Evolutionary conservation across 192 early-diverging fungal species (phyloP), one percentile per base, ranked within the genome.

Genomic region (Mortierella antarctica): DNA sequence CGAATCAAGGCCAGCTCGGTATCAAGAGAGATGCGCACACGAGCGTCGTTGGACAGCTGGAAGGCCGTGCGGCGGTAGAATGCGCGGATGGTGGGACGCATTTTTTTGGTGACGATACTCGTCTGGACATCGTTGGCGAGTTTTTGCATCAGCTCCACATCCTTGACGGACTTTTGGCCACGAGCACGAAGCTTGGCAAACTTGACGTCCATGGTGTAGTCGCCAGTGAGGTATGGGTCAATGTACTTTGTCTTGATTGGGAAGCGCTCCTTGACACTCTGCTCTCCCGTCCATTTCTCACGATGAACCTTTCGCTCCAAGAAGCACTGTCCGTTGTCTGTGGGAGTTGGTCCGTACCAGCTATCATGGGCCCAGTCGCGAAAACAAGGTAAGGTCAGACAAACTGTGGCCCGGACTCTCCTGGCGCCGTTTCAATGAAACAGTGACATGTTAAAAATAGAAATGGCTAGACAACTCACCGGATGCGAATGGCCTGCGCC

Each of bases 61-160:
- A 99, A 99, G 10, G 98, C 97, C 7, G 96, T 98, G 54, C 98
- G 94, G 78, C 97, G 97, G 87, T 98, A 98, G 82, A 96, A 96
- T 1, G 96, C 94, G 39, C 98, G 90, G 67, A 98, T 86, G 51
- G 67, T 87, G 52, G 92, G 93, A 50, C 85, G 86, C 70, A 95
- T 84, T 14, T 83, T 83, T 77, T 92, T 95, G 51, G 84, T 78
- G 15, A 71, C 70, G 14, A 98, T 88, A 47, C 88, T 91, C 5
- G 80, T 58, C 56, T 92, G 92, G 44, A 98, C 89, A 41, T 97
- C 92, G 13, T 82, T 85, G 8, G 93, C 87, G 18, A 99, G 88
- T 17, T 76, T 84, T 41, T 90, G 85, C 79, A 94, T 92, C 59
- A 89, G 71, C n/a, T 91, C 81, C n/a, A 98, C 77, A 56, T 97